Conservation (phyloP, 202 grass and related monocot genomes). For the Miscanthus sacchariflorus region DNA sequence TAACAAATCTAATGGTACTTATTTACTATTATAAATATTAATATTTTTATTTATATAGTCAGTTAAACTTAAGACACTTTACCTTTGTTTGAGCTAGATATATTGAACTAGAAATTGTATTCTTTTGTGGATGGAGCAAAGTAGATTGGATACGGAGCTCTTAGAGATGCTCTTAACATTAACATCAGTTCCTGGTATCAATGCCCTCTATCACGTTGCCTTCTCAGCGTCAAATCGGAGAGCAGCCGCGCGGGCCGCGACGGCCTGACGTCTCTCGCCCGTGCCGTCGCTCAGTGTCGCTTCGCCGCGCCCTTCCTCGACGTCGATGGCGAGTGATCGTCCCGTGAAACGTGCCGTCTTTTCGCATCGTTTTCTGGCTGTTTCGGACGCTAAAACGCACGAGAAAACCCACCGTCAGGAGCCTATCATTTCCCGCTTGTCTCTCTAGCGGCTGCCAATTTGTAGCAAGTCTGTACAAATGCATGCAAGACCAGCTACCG, state of each 20-base stretch:
- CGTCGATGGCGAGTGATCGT: not conserved
- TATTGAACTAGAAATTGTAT: too few relatives aligned
- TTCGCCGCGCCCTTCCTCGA: not conserved
- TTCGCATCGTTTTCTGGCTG: not conserved
- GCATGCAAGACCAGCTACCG: not conserved
- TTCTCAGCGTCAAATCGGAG: not conserved
- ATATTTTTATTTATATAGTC: too few relatives aligned
- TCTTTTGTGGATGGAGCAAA: too few relatives aligned
- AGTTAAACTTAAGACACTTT: too few relatives aligned
- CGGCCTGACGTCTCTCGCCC: not conserved
- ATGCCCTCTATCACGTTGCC: not conserved
- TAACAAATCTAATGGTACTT: too few relatives aligned
- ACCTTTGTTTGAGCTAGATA: too few relatives aligned
- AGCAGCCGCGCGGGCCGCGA: not conserved
- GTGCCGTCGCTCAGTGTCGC: constrained; percentile 8
- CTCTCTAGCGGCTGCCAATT: not conserved
- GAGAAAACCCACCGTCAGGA: not conserved
- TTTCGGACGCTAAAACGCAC: not conserved
- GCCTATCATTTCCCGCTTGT: not conserved
- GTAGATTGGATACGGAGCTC: too few relatives aligned
- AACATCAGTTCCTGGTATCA: too few relatives aligned
- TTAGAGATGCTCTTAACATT: too few relatives aligned
- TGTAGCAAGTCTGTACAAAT: not conserved
- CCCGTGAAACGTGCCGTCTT: not conserved
- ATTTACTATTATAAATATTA: too few relatives aligned